These are phyloP conservation scores for Trametes elegans DNA, from an alignment of 768 basidiomycete species.

Conservation along the genomic window DNA sequence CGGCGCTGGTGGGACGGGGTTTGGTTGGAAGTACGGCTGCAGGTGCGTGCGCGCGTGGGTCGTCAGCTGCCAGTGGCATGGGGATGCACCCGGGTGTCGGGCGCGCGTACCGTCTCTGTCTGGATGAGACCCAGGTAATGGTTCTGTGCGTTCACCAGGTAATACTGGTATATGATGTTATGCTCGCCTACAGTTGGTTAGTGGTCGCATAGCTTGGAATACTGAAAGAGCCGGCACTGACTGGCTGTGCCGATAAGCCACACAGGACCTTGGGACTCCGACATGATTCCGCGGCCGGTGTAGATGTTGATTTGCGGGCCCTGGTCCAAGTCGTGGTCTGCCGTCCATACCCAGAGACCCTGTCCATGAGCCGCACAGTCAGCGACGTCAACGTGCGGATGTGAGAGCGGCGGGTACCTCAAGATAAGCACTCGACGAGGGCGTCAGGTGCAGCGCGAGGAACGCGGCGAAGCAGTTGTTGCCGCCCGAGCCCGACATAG, in stretches of 20 bases:
- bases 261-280: conserved; percentile 72
- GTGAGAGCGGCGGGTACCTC: conserved; percentile 49
- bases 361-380: background rate
- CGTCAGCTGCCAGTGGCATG: background rate
- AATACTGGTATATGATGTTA: conserved; percentile 67
- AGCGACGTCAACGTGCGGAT: background rate
- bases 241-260: conserved; percentile 74
- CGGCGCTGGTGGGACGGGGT: conserved; percentile 53
- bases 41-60: background rate
- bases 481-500: conserved; percentile 30
- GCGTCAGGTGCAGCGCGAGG: conserved; percentile 57
- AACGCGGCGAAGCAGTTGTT: conserved; percentile 63
- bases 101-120: conserved; percentile 46
- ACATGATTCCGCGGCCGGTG: conserved; percentile 67
- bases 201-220: background rate
- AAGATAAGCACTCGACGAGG: conserved; percentile 42
- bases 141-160: conserved; percentile 56
- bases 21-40: conserved; percentile 70
- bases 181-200: conserved; percentile 49
- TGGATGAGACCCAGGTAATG: conserved; percentile 74
- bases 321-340: conserved; percentile 75
- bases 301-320: conserved; percentile 54
- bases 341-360: conserved; percentile 70
- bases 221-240: conserved; percentile 17
- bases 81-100: background rate